Evolutionary conservation across 345 rosid species (phyloP).

Genomic region (Balakata baccata): DNA sequence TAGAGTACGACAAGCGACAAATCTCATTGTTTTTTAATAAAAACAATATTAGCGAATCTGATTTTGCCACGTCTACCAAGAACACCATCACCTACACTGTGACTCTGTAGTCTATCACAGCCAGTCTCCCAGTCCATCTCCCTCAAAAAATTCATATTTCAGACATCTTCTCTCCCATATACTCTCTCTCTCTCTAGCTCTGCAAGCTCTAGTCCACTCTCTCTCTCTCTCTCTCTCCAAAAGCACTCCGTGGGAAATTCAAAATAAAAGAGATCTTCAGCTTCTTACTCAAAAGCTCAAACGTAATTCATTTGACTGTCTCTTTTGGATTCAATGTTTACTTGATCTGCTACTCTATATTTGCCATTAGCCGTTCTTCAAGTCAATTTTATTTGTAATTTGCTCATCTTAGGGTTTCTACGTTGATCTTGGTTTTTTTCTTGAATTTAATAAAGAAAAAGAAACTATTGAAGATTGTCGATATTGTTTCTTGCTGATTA

Average conservation of each 20-base stretch:
- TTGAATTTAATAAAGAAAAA: background rate
- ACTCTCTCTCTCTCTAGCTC: slow-evolving; percentile 1
- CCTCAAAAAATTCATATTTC: slow-evolving; percentile 5
- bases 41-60: background rate
- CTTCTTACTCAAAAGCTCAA: slow-evolving; percentile 3
- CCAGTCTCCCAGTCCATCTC: slow-evolving; percentile 12
- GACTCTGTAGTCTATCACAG: background rate
- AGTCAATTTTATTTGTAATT: background rate
- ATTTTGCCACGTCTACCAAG: background rate
- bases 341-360: background rate
- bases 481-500: background rate
- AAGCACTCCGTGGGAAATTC: background rate
- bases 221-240: slow-evolving; percentile 5
- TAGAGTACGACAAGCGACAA: background rate
- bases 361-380: background rate
- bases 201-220: background rate
- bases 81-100: background rate
- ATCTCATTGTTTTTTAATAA: too few relatives aligned
- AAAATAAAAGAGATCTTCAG: background rate
- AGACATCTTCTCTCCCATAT: background rate
- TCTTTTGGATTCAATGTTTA: background rate
- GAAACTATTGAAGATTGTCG: background rate
- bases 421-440: background rate
- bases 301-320: slow-evolving; percentile 1
- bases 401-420: background rate